Evolutionary conservation across 148 eudicot species (phyloP).

Genomic region (Silene uniflora): DNA sequence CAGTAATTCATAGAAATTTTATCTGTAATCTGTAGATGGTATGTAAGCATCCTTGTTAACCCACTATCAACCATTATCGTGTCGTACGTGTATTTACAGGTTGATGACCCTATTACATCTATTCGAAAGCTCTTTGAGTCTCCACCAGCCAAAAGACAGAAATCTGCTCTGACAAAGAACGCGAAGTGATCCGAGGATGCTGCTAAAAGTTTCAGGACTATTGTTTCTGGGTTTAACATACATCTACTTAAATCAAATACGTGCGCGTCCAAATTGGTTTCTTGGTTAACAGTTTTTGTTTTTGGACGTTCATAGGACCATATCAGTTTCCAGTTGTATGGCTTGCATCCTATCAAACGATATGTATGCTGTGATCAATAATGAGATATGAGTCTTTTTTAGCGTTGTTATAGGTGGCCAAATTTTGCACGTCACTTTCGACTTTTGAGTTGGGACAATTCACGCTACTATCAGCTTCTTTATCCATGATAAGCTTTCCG

Average conservation of each 20-base stretch:
- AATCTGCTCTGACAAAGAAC: conserved; percentile 26
- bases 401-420: neutral
- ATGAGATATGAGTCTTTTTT: neutral
- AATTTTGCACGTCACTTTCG: neutral
- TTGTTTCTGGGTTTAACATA: neutral
- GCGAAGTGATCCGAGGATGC: neutral
- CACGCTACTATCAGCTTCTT: neutral
- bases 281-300: neutral
- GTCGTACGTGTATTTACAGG: conserved; percentile 37
- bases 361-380: neutral
- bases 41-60: conserved; percentile 5
- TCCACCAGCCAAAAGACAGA: conserved; percentile 58
- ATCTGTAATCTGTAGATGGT: neutral
- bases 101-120: conserved; percentile 85
- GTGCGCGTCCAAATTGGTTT: neutral
- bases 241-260: conserved; percentile 8
- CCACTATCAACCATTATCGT: neutral
- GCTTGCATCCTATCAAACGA: too few relatives aligned
- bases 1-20: neutral
- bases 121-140: conserved; percentile 61
- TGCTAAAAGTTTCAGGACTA: neutral
- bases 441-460: neutral
- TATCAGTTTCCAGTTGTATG: neutral
- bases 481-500: too few relatives aligned
- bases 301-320: neutral